A percentile compares a stretch with the other conserved stretches of the same genome.
Conservation (phyloP, 805 yeast genomes). For the Kodamaea restingae region DNA sequence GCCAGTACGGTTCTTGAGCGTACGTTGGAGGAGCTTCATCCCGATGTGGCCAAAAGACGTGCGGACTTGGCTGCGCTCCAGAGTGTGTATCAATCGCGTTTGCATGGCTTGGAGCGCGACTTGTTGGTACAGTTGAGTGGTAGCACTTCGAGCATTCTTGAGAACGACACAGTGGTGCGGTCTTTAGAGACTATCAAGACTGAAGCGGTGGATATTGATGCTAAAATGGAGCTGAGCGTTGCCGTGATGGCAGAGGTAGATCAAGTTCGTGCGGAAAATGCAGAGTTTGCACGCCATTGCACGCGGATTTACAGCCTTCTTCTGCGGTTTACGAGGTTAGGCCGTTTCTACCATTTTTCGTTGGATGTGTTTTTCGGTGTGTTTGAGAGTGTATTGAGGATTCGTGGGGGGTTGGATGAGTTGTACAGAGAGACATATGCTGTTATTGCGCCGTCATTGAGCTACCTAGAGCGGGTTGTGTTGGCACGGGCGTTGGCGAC, state of each 20-base stretch:
- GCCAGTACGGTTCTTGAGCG: constrained; percentile 59
- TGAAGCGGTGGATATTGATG: constrained; percentile 53
- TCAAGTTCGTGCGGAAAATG: constrained; percentile 41
- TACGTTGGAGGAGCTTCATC: constrained; percentile 51
- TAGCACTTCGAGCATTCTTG: constrained; percentile 60
- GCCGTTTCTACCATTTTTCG: constrained; percentile 57
- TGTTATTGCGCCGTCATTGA: constrained; percentile 44
- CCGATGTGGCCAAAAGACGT: constrained; percentile 63
- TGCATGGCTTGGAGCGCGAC: constrained; percentile 54
- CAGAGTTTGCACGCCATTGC: constrained; percentile 53
- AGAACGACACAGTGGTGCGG: constrained; percentile 55
- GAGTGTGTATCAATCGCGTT: constrained; percentile 52
- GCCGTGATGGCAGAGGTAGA: constrained; percentile 54
- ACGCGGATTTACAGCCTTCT: constrained; percentile 48
- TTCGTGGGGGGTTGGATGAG: constrained; percentile 12
- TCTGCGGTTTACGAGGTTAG: constrained; percentile 32
- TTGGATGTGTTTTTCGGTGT: constrained; percentile 29
- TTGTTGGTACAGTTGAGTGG: constrained; percentile 56
- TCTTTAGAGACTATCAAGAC: constrained; percentile 62
- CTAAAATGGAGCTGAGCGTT: constrained; percentile 51
- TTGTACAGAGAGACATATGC: constrained; percentile 49
- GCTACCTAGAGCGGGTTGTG: constrained; percentile 40
- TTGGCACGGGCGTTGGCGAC: constrained; percentile 30
- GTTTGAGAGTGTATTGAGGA: constrained; percentile 15
- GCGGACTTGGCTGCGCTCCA: constrained; percentile 50